Evolutionary conservation across 345 rosid species (phyloP), one percentile per base, ranked within the genome.

Genomic region (Dipteronia sinensis): DNA sequence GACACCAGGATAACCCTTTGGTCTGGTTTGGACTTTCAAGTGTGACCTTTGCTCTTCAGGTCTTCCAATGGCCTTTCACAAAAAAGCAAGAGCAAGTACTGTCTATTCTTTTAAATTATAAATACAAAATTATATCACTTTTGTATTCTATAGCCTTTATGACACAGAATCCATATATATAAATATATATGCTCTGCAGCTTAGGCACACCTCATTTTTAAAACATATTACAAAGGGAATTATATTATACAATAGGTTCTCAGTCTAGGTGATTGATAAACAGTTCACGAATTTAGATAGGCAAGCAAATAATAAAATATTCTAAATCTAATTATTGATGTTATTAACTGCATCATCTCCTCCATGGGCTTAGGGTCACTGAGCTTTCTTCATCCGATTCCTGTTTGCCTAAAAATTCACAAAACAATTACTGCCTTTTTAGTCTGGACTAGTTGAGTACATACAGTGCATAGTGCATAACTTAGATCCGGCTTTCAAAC

Each of bases 1-100:
- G 75, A 71, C 5, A n/a, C 31, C 49, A 55, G 2, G 27, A 29
- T 53, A 56, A 19, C 47, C 63, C 38, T 55, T 55, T n/a, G 4
- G 19, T n/a, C 47, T 53, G 44, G 64, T 55, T 69, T 53, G 74
- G 47, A 71, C 46, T 55, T 71, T 6, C 16, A 71, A 23, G 73
- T 69, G 22, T 69, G 11, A 7, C 40, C 38, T 49, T 51, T 29
- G 61, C 62, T 51, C 42, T 27, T 31, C 3, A 27, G 44, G 62
- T 70, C 31, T 55, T 72, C 65, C 56, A 72, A 49, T 9, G 20
- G 19, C 46, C 65, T 72, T 56, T 34, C 49, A 31, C 29, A n/a
- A 19, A 9, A 62, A 71, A 72, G 44, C 6, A n/a, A 72, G 44
- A 56, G 11, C 31, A 19, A 19, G 19, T 53, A 19, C 27, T 7